These are phyloP conservation scores for Epichloe hybrida DNA, from an alignment of 2,329 filamentous ascomycete genomes.

Conservation along the genomic window DNA sequence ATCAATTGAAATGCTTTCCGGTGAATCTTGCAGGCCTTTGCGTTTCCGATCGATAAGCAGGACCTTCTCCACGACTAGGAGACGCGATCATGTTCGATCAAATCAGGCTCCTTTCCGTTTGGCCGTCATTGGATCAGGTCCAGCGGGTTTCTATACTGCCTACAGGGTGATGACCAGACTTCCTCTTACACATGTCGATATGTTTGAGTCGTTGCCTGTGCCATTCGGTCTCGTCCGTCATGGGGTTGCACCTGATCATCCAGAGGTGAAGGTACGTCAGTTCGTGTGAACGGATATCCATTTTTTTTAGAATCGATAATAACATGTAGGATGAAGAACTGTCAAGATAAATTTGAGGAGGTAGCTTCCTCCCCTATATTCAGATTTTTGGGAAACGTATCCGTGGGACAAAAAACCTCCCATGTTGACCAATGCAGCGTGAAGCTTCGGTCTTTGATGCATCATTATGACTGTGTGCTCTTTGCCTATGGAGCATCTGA, in stretches of 20 bases:
- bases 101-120: conserved; percentile 52
- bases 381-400: conserved; percentile 81
- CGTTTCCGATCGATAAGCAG: neutral
- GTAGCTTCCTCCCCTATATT: conserved; percentile 73
- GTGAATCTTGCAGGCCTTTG: neutral
- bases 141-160: conserved; percentile 90
- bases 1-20: neutral
- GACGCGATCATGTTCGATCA: neutral
- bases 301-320: neutral
- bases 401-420: conserved; percentile 45
- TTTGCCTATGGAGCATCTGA: conserved; percentile 86
- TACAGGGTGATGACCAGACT: conserved; percentile 71
- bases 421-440: conserved; percentile 35
- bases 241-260: conserved; percentile 95
- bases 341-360: conserved; percentile 83
- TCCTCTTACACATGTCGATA: conserved; percentile 63
- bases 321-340: conserved; percentile 49
- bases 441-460: conserved; percentile 53
- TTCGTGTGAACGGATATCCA: neutral
- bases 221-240: conserved; percentile 88
- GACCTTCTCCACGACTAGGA: neutral
- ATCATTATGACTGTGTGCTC: conserved; percentile 82
- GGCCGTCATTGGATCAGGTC: conserved; percentile 84
- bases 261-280: conserved; percentile 75
- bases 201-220: conserved; percentile 90